Evolutionary conservation across 2,329 filamentous ascomycete genomes (phyloP).

Genomic region (Calonectria naviculata): DNA sequence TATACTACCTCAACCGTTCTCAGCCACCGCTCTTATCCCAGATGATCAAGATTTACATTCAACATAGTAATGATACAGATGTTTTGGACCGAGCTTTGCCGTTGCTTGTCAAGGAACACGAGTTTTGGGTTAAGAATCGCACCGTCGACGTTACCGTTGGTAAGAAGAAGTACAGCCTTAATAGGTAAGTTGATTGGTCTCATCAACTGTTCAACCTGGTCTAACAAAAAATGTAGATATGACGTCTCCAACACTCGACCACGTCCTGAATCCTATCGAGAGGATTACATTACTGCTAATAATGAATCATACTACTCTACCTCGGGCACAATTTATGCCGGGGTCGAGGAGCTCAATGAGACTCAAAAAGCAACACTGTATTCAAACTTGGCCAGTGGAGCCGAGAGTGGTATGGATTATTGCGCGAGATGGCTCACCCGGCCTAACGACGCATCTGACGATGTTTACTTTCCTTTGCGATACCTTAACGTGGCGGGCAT

Average conservation of each 20-base stretch:
- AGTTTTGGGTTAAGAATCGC: conserved; percentile 72
- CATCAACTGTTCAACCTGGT: neutral
- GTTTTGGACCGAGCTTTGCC: conserved; percentile 71
- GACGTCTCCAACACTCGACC: conserved; percentile 73
- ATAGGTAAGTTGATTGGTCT: conserved; percentile 55
- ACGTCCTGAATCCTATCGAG: conserved; percentile 73
- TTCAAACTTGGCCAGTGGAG: conserved; percentile 71
- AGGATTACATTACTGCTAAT: conserved; percentile 74
- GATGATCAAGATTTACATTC: conserved; percentile 74
- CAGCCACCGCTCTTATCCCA: conserved; percentile 74
- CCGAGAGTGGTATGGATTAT: conserved; percentile 76
- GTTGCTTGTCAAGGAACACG: conserved; percentile 71
- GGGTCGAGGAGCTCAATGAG: conserved; percentile 60
- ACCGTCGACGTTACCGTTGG: conserved; percentile 62
- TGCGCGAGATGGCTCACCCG: conserved; percentile 66
- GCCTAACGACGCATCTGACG: conserved; percentile 66
- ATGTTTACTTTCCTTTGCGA: conserved; percentile 73
- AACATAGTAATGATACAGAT: conserved; percentile 72
- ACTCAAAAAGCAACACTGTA: conserved; percentile 65
- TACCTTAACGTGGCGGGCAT: conserved; percentile 69
- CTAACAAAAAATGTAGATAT: conserved; percentile 55
- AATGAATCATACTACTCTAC: conserved; percentile 71
- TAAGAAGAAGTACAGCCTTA: conserved; percentile 63
- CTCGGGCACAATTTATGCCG: conserved; percentile 69
- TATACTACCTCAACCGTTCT: conserved; percentile 76